Evolutionary conservation across 2,329 filamentous ascomycete genomes (phyloP).

Genomic region (Reticulascus tulasneorum): DNA sequence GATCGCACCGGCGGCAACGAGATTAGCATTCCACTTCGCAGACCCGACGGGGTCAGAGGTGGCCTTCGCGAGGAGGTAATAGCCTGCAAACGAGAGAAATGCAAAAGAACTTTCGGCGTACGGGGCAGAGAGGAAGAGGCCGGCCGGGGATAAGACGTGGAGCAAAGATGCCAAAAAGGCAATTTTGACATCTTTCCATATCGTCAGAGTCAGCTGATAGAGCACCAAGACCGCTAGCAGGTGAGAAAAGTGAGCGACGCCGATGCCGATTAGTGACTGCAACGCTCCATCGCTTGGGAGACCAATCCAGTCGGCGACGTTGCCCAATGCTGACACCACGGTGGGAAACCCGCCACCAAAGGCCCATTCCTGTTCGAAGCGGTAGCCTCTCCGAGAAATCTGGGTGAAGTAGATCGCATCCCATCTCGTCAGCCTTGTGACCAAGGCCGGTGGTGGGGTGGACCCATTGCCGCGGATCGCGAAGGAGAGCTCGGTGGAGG

Average conservation of each 20-base stretch:
- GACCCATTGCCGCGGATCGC: slow-evolving; percentile 23
- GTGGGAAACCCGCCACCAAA: slow-evolving; percentile 56
- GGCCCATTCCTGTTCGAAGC: slow-evolving; percentile 83
- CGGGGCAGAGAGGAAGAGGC: slow-evolving; percentile 82
- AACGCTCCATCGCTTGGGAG: slow-evolving; percentile 17
- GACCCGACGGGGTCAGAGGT: slow-evolving; percentile 30
- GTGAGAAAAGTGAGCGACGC: slow-evolving; percentile 71
- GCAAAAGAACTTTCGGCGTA: slow-evolving; percentile 81
- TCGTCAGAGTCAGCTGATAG: slow-evolving; percentile 57
- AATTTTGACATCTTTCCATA: slow-evolving; percentile 50
- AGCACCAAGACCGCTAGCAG: slow-evolving; percentile 70
- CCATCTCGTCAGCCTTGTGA: slow-evolving; percentile 67
- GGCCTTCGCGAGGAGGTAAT: slow-evolving; percentile 61
- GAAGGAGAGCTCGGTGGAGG: slow-evolving; percentile 60
- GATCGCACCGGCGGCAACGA: slow-evolving; percentile 59
- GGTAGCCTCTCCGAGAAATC: slow-evolving; percentile 57
- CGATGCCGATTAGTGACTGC: slow-evolving; percentile 55
- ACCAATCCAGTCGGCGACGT: slow-evolving; percentile 22
- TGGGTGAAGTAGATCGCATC: slow-evolving; percentile 75
- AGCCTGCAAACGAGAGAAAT: slow-evolving; percentile 70
- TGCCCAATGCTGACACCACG: slow-evolving; percentile 31
- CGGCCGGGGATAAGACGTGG: slow-evolving; percentile 82
- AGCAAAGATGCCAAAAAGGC: slow-evolving; percentile 68
- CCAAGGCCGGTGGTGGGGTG: slow-evolving; percentile 31
- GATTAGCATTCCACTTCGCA: slow-evolving; percentile 38